A percentile compares a stretch with the other conserved stretches of the same genome.
phyloP scores from a whole-genome alignment of 805 yeast genomes.

The Starmerella etchellsii region DNA sequence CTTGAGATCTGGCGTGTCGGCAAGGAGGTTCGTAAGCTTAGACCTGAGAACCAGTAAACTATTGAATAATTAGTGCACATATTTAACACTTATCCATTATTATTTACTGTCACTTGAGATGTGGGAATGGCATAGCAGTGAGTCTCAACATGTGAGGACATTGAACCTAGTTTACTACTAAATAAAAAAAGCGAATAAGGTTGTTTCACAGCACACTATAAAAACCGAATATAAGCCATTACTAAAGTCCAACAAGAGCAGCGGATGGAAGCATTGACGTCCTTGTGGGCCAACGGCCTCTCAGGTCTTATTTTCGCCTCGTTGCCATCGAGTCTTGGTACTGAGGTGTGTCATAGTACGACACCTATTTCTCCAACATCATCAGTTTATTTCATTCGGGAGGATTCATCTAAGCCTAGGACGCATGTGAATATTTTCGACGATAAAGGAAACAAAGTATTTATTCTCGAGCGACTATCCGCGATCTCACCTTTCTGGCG shows the following conservation, averaged over 20 bases:
- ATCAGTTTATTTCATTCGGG: slow-evolving; percentile 36
- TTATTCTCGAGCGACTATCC: slow-evolving; percentile 41
- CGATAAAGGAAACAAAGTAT: slow-evolving; percentile 34
- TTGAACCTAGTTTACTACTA: too few relatives aligned
- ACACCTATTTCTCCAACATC: slow-evolving; percentile 15
- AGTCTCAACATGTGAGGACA: too few relatives aligned
- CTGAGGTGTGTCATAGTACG: not conserved
- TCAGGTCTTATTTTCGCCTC: slow-evolving; percentile 1
- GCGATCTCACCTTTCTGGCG: slow-evolving; percentile 41
- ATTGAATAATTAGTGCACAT: not conserved
- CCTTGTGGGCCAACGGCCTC: not conserved
- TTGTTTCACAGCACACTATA: too few relatives aligned
- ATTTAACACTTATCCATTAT: too few relatives aligned
- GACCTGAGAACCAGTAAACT: slow-evolving; percentile 91
- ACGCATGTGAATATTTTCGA: slow-evolving; percentile 40
- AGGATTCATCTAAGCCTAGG: slow-evolving; percentile 36
- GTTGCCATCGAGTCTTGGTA: slow-evolving; percentile 7
- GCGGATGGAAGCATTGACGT: not conserved
- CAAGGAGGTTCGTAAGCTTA: slow-evolving; percentile 98
- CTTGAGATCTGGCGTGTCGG: slow-evolving; percentile 99
- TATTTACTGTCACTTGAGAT: not conserved
- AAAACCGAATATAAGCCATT: too few relatives aligned
- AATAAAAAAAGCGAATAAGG: too few relatives aligned
- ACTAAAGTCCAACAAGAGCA: too few relatives aligned
- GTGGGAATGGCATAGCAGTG: too few relatives aligned